Base-by-base conservation (phyloP, 129 eudicot genomes). In the Heracleum sosnowskyi region DNA sequence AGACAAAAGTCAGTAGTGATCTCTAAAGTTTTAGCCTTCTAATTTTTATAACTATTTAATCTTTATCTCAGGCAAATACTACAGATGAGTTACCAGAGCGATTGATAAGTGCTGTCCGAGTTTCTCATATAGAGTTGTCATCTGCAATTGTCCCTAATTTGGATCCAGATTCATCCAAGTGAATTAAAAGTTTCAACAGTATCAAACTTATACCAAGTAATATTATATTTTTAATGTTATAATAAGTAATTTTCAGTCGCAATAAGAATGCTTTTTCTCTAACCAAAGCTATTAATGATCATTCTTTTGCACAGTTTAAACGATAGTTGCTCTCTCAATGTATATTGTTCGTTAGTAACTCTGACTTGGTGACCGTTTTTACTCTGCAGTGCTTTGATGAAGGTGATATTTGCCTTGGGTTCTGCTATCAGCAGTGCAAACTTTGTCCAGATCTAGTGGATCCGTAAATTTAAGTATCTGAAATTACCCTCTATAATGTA, bases 21-120 rank as follows among this genome's bases (percentile, higher is more conserved):
- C 34, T 39, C 66, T 17, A 46, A 45, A 46, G 35, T 57, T 31
- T 33, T 1, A 29, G 4, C 44, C 49, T 16, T 15, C 4, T 31
- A 33, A 29, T 66, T 66, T 37, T 78, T 46, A 40, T 12, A n/a
- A 47, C 33, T n/a, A 10, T 62, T 74, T 45, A 4, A 2, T 80
- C 68, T 22, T 72, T 34, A 10, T 44, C 18, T 16, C 89, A 95
- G 98, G 98, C 92, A 71, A 95, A 95, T 84, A 88, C 89, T 24
- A 74, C 88, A 0, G 97, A 90, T 71, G 98, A 95, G 82, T 90
- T 95, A 86, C 98, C 97, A 45, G 98, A 95, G 89, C 90, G 91
- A 77, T 85, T 95, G 70, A 81, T 95, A 20, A 93, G 98, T 73
- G 98, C 97, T 20, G 98, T 95, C 51, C 88, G 98, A 79, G 91